Evolutionary conservation across 306 rosid species (phyloP).

Genomic region (Luffa aegyptiaca): DNA sequence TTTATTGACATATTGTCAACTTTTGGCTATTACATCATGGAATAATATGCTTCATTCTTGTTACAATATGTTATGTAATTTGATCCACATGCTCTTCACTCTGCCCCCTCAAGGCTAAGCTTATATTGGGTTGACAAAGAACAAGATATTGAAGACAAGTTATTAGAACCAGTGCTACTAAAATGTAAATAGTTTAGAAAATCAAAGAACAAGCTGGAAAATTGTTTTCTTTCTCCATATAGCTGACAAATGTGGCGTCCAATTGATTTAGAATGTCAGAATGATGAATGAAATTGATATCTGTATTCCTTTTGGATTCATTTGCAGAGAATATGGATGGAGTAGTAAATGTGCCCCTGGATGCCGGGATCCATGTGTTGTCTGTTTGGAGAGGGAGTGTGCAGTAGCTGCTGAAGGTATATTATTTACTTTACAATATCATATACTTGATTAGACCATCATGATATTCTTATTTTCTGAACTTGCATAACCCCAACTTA

Average conservation of each 20-base stretch:
- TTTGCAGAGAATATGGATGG: constrained; percentile 90
- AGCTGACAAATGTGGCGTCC: background rate
- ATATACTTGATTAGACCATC: constrained; percentile 2
- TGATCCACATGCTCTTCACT: constrained; percentile 2
- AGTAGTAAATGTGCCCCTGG: constrained; percentile 44
- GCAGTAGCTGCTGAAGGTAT: constrained; percentile 88
- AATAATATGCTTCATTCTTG: background rate
- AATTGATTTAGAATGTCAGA: background rate
- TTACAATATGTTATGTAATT: background rate
- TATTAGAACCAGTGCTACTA: background rate
- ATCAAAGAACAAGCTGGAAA: background rate
- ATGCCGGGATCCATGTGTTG: constrained; percentile 83
- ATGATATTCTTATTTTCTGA: background rate
- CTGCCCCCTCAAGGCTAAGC: background rate
- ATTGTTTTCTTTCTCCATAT: background rate
- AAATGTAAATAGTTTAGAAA: background rate
- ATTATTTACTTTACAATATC: background rate
- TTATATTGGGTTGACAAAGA: background rate
- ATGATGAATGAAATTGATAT: background rate
- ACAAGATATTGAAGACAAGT: background rate
- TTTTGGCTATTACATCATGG: background rate
- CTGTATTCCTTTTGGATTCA: background rate
- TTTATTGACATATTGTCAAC: background rate
- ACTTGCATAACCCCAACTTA: background rate
- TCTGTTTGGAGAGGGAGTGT: constrained; percentile 88